Percentiles rank a stretch among this genome's conserved stretches.
phyloP scores from a whole-genome alignment of 2,329 filamentous ascomycete species.

The Stagonosporopsis rhizophila region DNA sequence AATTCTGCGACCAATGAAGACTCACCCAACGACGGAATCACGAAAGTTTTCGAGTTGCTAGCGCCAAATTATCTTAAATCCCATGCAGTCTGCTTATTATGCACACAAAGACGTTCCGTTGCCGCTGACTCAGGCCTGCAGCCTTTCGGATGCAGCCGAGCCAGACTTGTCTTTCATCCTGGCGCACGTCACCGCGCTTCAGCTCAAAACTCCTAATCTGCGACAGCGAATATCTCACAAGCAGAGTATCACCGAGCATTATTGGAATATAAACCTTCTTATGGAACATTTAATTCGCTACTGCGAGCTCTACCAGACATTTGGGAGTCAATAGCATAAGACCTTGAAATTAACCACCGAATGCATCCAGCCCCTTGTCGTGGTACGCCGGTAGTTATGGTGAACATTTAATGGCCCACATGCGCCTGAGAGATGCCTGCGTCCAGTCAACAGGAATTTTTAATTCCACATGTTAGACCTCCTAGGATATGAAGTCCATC shows the following conservation, averaged over 20 bases:
- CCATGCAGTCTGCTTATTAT: neutral
- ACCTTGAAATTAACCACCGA: neutral
- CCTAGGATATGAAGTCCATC: too few relatives aligned
- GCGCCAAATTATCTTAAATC: neutral
- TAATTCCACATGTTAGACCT: too few relatives aligned
- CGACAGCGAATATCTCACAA: neutral
- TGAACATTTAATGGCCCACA: too few relatives aligned
- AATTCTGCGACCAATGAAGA: neutral
- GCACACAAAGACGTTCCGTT: neutral
- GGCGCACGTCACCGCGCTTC: slow-evolving; percentile 5
- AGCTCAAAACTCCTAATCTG: neutral
- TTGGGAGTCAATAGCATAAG: neutral
- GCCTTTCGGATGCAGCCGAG: slow-evolving; percentile 13
- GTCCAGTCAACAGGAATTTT: too few relatives aligned
- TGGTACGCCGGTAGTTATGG: too few relatives aligned
- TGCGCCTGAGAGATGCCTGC: too few relatives aligned
- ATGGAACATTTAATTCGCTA: neutral
- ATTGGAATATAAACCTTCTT: too few relatives aligned
- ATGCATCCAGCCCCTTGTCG: neutral
- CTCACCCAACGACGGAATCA: neutral
- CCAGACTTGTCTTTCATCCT: neutral
- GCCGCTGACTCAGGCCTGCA: neutral
- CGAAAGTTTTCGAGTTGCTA: neutral
- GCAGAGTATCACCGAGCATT: too few relatives aligned
- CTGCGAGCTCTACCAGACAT: neutral